Evolutionary conservation across 129 eudicot genomes (phyloP).

Genomic region (Solidago caesia): DNA sequence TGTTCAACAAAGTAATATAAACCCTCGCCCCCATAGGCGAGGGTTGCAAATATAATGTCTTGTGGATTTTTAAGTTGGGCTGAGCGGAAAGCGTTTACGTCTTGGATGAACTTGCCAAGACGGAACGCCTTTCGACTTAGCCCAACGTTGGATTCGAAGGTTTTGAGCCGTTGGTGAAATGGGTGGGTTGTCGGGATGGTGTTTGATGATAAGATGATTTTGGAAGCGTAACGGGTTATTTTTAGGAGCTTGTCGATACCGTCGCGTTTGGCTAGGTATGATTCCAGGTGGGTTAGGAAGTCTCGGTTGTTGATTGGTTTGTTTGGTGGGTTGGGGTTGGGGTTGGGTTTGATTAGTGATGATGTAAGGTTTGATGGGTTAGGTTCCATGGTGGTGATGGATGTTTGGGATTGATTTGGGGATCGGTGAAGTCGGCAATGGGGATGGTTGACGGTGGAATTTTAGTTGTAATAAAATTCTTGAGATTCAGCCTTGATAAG

Average conservation of each 20-base stretch:
- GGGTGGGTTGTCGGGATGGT: constrained; percentile 40
- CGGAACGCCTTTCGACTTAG: constrained; percentile 94
- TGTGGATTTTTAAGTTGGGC: constrained; percentile 24
- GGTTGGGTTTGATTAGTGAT: constrained; percentile 26
- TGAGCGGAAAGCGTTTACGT: constrained; percentile 64
- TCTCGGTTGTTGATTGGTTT: constrained; percentile 35
- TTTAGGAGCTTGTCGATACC: constrained; percentile 91
- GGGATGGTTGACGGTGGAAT: too few relatives aligned
- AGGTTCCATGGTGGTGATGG: constrained; percentile 41
- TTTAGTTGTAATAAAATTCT: not conserved
- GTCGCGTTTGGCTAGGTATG: constrained; percentile 84
- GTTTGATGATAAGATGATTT: constrained; percentile 71
- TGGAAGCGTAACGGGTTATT: constrained; percentile 90
- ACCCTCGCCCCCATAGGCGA: constrained; percentile 94
- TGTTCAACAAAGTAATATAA: constrained; percentile 81
- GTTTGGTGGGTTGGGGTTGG: not conserved
- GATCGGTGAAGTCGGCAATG: not conserved
- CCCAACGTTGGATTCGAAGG: constrained; percentile 83
- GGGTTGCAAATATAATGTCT: constrained; percentile 32
- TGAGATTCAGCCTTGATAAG: constrained; percentile 16
- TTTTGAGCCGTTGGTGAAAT: constrained; percentile 52
- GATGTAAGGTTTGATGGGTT: constrained; percentile 29
- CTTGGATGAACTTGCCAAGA: constrained; percentile 81
- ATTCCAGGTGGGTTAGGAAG: constrained; percentile 72
- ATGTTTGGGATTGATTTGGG: not conserved